A percentile compares a stretch with the other conserved stretches of the same genome.
Conservation (phyloP, 768 basidiomycete genomes). For the Pulveroboletus sp. region DNA sequence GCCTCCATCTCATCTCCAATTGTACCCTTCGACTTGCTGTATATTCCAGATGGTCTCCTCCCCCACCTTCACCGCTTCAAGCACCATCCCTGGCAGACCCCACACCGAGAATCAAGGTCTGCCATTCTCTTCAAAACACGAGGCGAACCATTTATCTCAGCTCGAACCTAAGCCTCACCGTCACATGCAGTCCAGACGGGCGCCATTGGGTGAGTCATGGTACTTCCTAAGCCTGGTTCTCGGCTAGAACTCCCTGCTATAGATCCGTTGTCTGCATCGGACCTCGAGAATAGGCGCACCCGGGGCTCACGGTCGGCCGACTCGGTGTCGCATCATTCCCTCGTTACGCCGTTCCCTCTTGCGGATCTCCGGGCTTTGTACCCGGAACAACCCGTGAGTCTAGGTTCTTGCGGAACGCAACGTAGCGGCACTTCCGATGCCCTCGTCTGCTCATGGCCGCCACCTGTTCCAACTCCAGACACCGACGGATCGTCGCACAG, state of each 20-base stretch:
- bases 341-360: constrained; percentile 4
- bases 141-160: constrained; percentile 11
- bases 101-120: constrained; percentile 12
- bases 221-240: neutral
- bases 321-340: constrained; percentile 8
- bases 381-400: constrained; percentile 10
- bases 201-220: constrained; percentile 25
- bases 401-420: constrained; percentile 8
- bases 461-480: constrained; percentile 3
- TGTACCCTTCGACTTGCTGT: constrained; percentile 1
- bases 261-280: constrained; percentile 29
- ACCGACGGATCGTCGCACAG: neutral
- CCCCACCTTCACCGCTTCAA: constrained; percentile 1
- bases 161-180: constrained; percentile 20
- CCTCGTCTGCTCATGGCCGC: constrained; percentile 26
- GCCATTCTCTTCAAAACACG: constrained; percentile 19
- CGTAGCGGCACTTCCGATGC: constrained; percentile 3
- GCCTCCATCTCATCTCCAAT: constrained; percentile 12
- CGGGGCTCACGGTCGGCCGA: constrained; percentile 1
- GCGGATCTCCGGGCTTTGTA: constrained; percentile 13
- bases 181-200: constrained; percentile 18
- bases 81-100: neutral
- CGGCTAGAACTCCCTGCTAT: constrained; percentile 1
- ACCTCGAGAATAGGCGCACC: constrained; percentile 16
- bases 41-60: constrained; percentile 24